Conservation (phyloP, 2,329 filamentous ascomycete genomes). For the Hypoxylon sp. region DNA sequence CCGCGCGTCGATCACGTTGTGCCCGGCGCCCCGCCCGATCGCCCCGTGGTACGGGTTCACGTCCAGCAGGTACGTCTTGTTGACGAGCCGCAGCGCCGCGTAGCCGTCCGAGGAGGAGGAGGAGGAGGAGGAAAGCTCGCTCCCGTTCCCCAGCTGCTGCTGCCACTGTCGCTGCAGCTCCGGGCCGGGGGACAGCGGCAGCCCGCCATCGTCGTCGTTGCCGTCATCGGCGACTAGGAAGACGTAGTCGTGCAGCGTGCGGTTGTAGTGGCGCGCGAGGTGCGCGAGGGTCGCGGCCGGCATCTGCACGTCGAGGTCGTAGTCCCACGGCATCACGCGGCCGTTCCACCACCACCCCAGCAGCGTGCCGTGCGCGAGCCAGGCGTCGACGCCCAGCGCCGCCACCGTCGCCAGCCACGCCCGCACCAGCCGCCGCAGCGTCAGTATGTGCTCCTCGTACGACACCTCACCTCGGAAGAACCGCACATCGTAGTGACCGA, state of each 20-base stretch:
- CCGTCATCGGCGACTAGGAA: constrained; percentile 54
- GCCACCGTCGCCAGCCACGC: constrained; percentile 75
- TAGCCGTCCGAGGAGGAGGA: no score
- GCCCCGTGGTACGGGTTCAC: constrained; percentile 75
- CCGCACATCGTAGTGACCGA: constrained; percentile 77
- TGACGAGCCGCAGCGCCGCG: constrained; percentile 35
- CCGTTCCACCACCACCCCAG: constrained; percentile 92
- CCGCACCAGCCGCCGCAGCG: constrained; percentile 73
- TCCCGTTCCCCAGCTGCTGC: no score
- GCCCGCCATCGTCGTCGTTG: no score
- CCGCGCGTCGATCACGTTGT: constrained; percentile 83
- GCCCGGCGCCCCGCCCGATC: constrained; percentile 68
- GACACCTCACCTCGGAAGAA: constrained; percentile 70
- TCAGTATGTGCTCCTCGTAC: constrained; percentile 71
- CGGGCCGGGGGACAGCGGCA: no score
- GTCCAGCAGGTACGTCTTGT: constrained; percentile 72
- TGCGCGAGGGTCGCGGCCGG: constrained; percentile 70
- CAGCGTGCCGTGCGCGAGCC: constrained; percentile 85
- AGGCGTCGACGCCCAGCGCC: constrained; percentile 75
- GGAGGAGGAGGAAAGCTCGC: no score
- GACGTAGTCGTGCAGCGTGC: constrained; percentile 68
- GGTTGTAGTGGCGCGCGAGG: constrained; percentile 72
- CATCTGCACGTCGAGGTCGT: constrained; percentile 84
- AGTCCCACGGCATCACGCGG: constrained; percentile 82
- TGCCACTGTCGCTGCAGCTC: no score